Base-by-base conservation (phyloP, 371 early-diverging fungal species). In the Mortierella sp. region DNA sequence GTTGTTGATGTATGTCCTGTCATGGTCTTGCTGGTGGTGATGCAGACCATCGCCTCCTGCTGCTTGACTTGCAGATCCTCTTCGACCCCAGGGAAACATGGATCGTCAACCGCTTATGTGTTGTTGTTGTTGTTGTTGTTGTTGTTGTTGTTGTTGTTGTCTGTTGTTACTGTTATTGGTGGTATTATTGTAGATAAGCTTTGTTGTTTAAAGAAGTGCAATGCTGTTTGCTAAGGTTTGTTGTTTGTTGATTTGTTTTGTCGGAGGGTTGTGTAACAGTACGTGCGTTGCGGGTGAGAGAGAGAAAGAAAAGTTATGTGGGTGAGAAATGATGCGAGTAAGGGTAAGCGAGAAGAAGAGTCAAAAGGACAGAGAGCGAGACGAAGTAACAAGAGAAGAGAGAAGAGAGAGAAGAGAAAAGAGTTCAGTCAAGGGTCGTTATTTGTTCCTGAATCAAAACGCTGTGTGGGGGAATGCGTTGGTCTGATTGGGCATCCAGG, bases 1-100 rank as follows among this genome's bases (percentile, higher is more conserved):
- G 35, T 12, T 78, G 77, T n/a, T 77, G 74, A 71, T 77, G 29
- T 58, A 58, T 29, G 58, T 29, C 29, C 35, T 35, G 7, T 35
- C 35, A 6, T 7, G 35, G 5, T 18, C 35, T 16, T 63, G 63
- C 35, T n/a, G 56, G 48, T 72, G 74, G 76, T 70, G 75, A 72
- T 21, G 51, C 4, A 4, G 16, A 1, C 51, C 21, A 51, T 51
- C 51, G 4, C 51, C 21, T 68, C 41, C 41, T 38, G 21, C 21
- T 41, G 38, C 38, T 24, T 41, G 68, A 41, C 41, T 41, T 35
- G 68, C 43, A 68, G 41, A 68, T 24, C 21, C 41, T 68, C 41
- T 21, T 11, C 68, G 68, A 41, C 68, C 41, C 68, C 68, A 68
- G 14, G 41, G 41, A 24, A 68, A 41, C 35, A 65, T 65, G 2